Base-by-base conservation (phyloP, 306 rosid genomes). In the Cucumis melo region DNA sequence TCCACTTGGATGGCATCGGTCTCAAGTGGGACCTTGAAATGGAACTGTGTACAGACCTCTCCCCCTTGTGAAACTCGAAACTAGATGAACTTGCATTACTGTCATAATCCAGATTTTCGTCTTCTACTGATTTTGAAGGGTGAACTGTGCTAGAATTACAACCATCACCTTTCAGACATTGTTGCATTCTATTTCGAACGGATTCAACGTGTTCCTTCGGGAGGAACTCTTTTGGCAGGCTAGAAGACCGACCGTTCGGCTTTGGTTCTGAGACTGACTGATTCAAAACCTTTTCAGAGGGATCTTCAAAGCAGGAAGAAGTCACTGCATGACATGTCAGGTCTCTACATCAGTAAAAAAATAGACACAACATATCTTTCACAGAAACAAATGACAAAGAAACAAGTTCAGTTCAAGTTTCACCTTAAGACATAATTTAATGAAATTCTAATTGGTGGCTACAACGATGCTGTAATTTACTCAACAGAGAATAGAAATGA, bases 51-150 rank as follows among this genome's bases (percentile, higher is more conserved):
- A 54, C 87, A 14, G 87, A 62, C 73, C 91, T 90, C 80, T 93
- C 98, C 73, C 96, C 94, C 68, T 89, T 91, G 72, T 88, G 96
- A 78, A 93, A 93, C 89, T 93, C 98, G n/a, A 93, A 93, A 78
- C 98, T 93, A 0, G 98, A 93, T 3, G 98, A 93, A 84, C 98
- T 93, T 68, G 98, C 97, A 79, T 93, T 92, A 75, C 98, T 93
- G 74, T 93, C 98, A 73, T 91, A 93, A 77, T 91, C 98, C 44
- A 91, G 88, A 82, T 87, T 88, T 23, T 93, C 98, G 38, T 93
- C 98, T 83, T 93, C 98, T 58, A 19, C 53, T 16, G 64, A 61
- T 82, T 91, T 88, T 80, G 85, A 16, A 0, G 88, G 92, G 42
- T 93, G 87, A 83, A 91, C 82, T 60, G 88, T 54, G 74, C 89